Percentiles rank a stretch among this genome's conserved stretches.
These are phyloP conservation scores for Pseudogymnoascus sp. DNA, from an alignment of 2,329 filamentous ascomycete genomes.

Conservation along the genomic window DNA sequence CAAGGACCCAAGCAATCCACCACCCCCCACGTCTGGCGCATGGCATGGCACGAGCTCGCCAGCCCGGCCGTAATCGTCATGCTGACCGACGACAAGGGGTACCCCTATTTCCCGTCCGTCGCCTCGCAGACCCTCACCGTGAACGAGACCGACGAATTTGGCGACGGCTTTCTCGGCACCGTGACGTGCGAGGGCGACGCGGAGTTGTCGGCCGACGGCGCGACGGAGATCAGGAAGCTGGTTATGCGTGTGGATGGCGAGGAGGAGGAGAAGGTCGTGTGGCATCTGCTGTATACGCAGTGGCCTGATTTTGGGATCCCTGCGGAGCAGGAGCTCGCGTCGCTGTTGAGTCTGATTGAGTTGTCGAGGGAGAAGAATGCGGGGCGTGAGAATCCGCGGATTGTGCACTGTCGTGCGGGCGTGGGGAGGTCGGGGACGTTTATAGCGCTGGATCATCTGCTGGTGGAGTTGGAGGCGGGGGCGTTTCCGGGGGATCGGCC, in stretches of 20 bases:
- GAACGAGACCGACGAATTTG: constrained; percentile 57
- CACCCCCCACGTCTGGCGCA: constrained; percentile 83
- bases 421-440: constrained; percentile 94
- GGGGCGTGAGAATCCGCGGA: constrained; percentile 59
- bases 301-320: constrained; percentile 93
- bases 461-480: constrained; percentile 72
- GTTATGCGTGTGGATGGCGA: constrained; percentile 39
- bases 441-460: constrained; percentile 87
- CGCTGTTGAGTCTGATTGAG: constrained; percentile 61
- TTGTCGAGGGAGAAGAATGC: constrained; percentile 55
- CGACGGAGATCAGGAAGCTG: constrained; percentile 69
- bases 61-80: constrained; percentile 82
- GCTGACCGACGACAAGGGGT: constrained; percentile 87
- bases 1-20: constrained; percentile 78
- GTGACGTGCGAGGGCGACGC: constrained; percentile 56
- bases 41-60: constrained; percentile 71
- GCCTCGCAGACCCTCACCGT: constrained; percentile 42
- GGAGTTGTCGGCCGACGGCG: constrained; percentile 52
- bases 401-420: constrained; percentile 83
- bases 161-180: constrained; percentile 59
- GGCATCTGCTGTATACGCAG: constrained; percentile 76
- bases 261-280: constrained; percentile 56
- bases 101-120: constrained; percentile 73
- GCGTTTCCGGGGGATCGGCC: constrained; percentile 41
- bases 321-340: constrained; percentile 55